Conservation (phyloP, 129 eudicot genomes). For the Pittosporum tobira region DNA sequence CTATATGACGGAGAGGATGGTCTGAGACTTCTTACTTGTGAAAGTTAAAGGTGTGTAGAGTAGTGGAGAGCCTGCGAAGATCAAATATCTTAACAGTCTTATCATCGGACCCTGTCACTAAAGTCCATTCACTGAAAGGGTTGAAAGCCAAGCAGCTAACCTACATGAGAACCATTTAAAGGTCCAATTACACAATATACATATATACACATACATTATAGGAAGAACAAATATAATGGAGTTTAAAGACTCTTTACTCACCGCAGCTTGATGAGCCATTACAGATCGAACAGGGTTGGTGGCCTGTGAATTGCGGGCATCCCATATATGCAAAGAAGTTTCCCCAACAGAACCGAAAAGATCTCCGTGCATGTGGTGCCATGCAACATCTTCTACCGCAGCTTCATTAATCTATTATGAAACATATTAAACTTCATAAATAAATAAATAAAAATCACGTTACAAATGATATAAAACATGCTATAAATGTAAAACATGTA, state of each 20-base stretch:
- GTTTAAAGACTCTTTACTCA: background rate
- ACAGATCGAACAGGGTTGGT: background rate
- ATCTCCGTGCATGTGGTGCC: background rate
- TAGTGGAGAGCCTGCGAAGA: constrained; percentile 30
- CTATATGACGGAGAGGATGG: too few species aligned
- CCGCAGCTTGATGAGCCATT: background rate
- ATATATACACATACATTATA: too few species aligned
- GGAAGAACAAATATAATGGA: background rate
- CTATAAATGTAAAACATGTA: background rate
- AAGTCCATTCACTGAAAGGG: constrained; percentile 49
- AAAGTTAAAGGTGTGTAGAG: constrained; percentile 41
- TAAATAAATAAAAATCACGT: background rate
- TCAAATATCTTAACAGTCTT: constrained; percentile 52
- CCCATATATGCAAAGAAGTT: background rate
- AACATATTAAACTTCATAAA: background rate
- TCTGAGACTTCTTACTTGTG: constrained; percentile 39
- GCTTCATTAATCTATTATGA: background rate
- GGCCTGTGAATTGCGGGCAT: background rate
- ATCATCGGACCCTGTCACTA: constrained; percentile 58
- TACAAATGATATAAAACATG: background rate
- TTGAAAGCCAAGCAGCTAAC: constrained; percentile 59
- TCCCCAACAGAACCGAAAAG: background rate
- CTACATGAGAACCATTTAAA: constrained; percentile 5
- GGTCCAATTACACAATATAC: too few species aligned
- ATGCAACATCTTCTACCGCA: background rate